Conservation (phyloP, 176 grass and related monocot species). For the Carex pumila region DNA sequence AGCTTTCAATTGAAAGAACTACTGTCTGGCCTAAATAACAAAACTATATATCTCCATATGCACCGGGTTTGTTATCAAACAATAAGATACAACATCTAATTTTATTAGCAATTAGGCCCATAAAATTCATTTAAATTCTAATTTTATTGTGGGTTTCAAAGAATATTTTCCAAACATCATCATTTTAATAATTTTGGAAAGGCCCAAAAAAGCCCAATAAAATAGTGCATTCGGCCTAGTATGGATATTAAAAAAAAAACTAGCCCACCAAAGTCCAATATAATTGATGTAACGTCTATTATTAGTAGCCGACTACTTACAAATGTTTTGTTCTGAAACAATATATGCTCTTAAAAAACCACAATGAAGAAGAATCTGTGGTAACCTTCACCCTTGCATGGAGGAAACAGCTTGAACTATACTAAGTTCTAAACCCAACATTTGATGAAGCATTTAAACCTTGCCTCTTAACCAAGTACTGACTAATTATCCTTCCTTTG, state of each 20-base stretch:
- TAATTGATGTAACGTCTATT: too few species aligned
- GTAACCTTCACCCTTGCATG: background rate
- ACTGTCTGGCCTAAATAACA: background rate
- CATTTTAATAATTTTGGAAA: background rate
- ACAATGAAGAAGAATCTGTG: slow-evolving; percentile 13
- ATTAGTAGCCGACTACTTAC: too few species aligned
- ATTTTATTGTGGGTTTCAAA: background rate
- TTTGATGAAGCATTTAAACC: slow-evolving; percentile 15
- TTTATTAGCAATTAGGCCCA: too few species aligned
- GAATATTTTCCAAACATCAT: background rate
- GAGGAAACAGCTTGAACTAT: background rate
- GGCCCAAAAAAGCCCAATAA: background rate
- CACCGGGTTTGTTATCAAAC: background rate
- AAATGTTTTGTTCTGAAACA: too few species aligned
- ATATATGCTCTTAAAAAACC: background rate
- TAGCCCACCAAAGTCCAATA: too few species aligned
- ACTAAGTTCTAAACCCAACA: background rate
- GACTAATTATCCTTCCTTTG: background rate
- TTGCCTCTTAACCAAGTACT: slow-evolving; percentile 23
- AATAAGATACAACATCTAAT: background rate
- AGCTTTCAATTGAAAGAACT: background rate
- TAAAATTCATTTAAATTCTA: background rate
- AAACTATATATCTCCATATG: background rate
- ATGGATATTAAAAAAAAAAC: background rate
- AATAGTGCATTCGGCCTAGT: background rate